Base-by-base conservation (phyloP, 805 yeast genomes). In the Kazachstania taianensis region DNA sequence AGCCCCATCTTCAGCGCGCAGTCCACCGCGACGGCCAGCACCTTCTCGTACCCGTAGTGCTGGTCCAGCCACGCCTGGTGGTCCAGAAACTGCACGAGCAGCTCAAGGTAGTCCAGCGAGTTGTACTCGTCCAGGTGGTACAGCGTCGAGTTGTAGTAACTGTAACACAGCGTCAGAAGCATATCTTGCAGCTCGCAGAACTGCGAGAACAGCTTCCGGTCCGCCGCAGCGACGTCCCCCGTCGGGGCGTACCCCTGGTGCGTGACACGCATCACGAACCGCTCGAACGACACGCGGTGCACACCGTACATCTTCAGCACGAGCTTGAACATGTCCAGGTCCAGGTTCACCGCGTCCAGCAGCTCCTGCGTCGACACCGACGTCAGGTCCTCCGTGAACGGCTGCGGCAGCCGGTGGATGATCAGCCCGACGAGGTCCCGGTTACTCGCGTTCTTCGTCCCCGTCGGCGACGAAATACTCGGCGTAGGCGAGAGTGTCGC, bases 11-110 rank as follows among this genome's bases (percentile, higher is more conserved):
- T 44, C 10, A 37, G 36, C 6, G 60, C 55, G 33, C 45, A 45
- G 27, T 46, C 42, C 7, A 48, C 30, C 3, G 55, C 55, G 20
- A 48, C 44, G 2, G 41, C 45, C 9, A 53, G 32, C 3, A 52
- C 52, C 37, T 46, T 53, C 23, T 48, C 52, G 34, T 41, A 44
- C 1, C 51, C 54, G 33, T 44, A 50, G 23, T 31, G 28, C 29
- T 54, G 58, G n/a, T 49, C 49, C 10, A 52, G 25, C 57, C 57
- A 49, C 15, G 37, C 26, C 32, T 47, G 53, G 20, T 46, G 42
- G n/a, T 52, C 52, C 20, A 55, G 38, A 18, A 56, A 33, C 9
- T 43, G 33, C n/a, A 57, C 34, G 8, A 56, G 32, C 17, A 48
- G 41, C 33, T 56, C 61, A 18, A 56, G 36, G 39, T 50, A 50